Conservation (phyloP, 371 early-diverging fungal species). For the Zychaea mexicana region DNA sequence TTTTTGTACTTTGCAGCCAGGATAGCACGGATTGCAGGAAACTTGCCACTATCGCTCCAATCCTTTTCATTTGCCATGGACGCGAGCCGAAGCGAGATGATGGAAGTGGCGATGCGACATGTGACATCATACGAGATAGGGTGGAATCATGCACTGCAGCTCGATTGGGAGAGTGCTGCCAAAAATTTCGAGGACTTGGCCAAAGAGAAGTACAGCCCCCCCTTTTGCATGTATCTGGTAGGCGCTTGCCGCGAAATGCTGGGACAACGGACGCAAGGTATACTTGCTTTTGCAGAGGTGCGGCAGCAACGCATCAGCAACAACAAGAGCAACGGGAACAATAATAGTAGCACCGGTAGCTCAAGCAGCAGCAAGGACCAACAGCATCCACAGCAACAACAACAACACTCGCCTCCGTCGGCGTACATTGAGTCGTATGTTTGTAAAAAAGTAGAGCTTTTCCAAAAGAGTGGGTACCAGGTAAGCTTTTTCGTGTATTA, state of each 20-base stretch:
- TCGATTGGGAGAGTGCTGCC: conserved; percentile 53
- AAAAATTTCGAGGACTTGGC: conserved; percentile 37
- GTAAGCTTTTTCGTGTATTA: neutral
- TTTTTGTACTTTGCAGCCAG: conserved; percentile 62
- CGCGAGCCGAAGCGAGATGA: conserved; percentile 41
- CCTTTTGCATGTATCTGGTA: conserved; percentile 50
- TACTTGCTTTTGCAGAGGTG: conserved; percentile 51
- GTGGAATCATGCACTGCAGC: conserved; percentile 49
- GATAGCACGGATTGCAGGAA: conserved; percentile 44
- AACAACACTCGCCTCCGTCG: neutral
- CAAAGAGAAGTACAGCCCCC: conserved; percentile 40
- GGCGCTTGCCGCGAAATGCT: conserved; percentile 53
- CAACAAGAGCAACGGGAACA: conserved; percentile 20
- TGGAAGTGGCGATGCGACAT: conserved; percentile 33
- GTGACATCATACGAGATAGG: conserved; percentile 58
- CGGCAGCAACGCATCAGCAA: conserved; percentile 21
- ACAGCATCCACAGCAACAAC: neutral
- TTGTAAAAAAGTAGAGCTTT: conserved; percentile 52
- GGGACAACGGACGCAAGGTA: conserved; percentile 50
- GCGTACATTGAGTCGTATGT: conserved; percentile 58
- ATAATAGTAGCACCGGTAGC: neutral
- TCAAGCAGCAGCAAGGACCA: neutral
- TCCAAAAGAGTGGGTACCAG: conserved; percentile 57
- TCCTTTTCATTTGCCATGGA: conserved; percentile 46
- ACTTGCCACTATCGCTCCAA: conserved; percentile 35